phyloP scores from a whole-genome alignment of 441 rosid species.

The Eutrema salsugineum region DNA sequence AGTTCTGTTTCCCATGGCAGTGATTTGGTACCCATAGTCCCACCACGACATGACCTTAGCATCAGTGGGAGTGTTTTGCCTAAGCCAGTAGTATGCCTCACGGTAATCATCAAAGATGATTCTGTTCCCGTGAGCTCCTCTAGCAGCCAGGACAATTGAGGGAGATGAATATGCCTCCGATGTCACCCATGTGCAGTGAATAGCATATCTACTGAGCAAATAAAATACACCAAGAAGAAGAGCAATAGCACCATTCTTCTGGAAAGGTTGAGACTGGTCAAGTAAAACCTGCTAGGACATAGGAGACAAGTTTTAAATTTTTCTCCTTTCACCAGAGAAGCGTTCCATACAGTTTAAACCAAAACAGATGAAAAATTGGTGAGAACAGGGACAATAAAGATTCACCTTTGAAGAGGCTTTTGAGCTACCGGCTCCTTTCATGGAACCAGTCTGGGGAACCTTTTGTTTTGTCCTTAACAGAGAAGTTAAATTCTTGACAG shows the following conservation, averaged over 20 bases:
- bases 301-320: not conserved
- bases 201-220: constrained; percentile 86
- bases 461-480: constrained; percentile 73
- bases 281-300: constrained; percentile 53
- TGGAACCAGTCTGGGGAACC: constrained; percentile 58
- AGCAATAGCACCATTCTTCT: constrained; percentile 80
- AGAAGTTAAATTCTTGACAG: constrained; percentile 75
- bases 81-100: constrained; percentile 98
- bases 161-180: constrained; percentile 99
- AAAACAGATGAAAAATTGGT: not conserved
- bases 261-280: constrained; percentile 97
- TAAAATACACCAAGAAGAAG: constrained; percentile 86
- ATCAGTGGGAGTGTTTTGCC: constrained; percentile 95
- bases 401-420: constrained; percentile 88
- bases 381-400: constrained; percentile 11
- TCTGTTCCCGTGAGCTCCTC: constrained; percentile 97
- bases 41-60: constrained; percentile 99
- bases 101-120: constrained; percentile 98
- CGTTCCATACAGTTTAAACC: not conserved
- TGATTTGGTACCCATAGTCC: constrained; percentile 99
- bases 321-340: constrained; percentile 8
- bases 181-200: constrained; percentile 98
- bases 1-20: constrained; percentile 99
- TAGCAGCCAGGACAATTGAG: constrained; percentile 96
- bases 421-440: constrained; percentile 61